Evolutionary conservation across 345 rosid species (phyloP).

Genomic region (Erysimum cheiranthoides): DNA sequence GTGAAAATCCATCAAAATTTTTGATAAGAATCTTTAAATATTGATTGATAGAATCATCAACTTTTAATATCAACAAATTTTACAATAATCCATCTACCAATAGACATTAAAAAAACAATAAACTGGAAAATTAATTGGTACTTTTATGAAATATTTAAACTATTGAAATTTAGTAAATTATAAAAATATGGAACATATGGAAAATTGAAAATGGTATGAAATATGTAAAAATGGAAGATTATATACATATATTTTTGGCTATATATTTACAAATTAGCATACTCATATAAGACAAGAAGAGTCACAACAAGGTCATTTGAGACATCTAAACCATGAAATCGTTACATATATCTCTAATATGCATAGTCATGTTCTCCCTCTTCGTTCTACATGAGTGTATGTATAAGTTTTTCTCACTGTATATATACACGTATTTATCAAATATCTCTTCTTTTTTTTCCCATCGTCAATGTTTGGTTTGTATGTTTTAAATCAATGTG

Average conservation of each 20-base stretch:
- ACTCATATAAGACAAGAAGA: not conserved
- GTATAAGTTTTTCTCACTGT: not conserved
- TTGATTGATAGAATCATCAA: too few relatives aligned
- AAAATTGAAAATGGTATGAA: too few relatives aligned
- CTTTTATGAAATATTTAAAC: too few relatives aligned
- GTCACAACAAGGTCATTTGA: not conserved
- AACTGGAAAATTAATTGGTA: too few relatives aligned
- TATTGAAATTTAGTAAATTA: too few relatives aligned
- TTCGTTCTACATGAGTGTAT: not conserved
- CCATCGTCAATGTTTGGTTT: not conserved
- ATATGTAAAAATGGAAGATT: not conserved
- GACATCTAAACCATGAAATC: slow-evolving; percentile 6
- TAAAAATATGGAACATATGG: too few relatives aligned
- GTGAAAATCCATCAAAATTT: too few relatives aligned
- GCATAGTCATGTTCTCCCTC: slow-evolving; percentile 7
- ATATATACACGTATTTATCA: not conserved
- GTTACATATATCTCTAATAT: not conserved
- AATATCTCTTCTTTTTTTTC: not conserved
- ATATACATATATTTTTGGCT: not conserved
- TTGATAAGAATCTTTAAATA: too few relatives aligned
- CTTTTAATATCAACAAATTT: too few relatives aligned
- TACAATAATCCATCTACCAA: too few relatives aligned
- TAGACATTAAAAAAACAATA: too few relatives aligned
- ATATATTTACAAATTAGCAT: not conserved
- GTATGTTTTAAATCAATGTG: not conserved